Conservation (phyloP, 257 asterid species). For the Solanum tarapatanum region DNA sequence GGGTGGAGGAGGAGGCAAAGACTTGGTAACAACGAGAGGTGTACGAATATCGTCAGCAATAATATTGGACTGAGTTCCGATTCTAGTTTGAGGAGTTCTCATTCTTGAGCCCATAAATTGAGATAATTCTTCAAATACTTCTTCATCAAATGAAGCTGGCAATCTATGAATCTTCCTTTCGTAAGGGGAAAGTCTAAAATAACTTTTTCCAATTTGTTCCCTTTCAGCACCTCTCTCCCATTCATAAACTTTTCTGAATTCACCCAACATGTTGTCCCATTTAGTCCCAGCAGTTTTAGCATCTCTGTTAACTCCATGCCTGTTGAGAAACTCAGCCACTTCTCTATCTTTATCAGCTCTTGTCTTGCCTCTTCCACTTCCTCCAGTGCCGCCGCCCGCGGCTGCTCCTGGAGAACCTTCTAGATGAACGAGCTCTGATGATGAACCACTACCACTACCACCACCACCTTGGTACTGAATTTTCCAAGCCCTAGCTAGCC, state of each 20-base stretch:
- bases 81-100: conserved; percentile 14
- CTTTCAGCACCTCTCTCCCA: conserved; percentile 43
- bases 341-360: conserved; percentile 39
- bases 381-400: background rate
- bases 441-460: background rate
- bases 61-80: background rate
- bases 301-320: conserved; percentile 30
- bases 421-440: background rate
- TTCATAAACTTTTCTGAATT: conserved; percentile 38
- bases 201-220: conserved; percentile 33
- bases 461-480: conserved; percentile 25
- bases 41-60: conserved; percentile 9
- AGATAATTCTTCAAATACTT: conserved; percentile 37
- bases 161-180: conserved; percentile 36
- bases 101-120: conserved; percentile 38
- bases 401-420: background rate
- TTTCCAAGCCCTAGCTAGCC: conserved; percentile 45
- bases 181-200: conserved; percentile 33
- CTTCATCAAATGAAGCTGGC: conserved; percentile 48
- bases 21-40: background rate
- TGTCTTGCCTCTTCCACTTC: conserved; percentile 26
- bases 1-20: conserved; percentile 21
- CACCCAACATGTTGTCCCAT: conserved; percentile 48
- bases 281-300: conserved; percentile 45
- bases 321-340: conserved; percentile 30